Conservation (phyloP, 2,329 filamentous ascomycete genomes). For the Parastagonospora nodorum region DNA sequence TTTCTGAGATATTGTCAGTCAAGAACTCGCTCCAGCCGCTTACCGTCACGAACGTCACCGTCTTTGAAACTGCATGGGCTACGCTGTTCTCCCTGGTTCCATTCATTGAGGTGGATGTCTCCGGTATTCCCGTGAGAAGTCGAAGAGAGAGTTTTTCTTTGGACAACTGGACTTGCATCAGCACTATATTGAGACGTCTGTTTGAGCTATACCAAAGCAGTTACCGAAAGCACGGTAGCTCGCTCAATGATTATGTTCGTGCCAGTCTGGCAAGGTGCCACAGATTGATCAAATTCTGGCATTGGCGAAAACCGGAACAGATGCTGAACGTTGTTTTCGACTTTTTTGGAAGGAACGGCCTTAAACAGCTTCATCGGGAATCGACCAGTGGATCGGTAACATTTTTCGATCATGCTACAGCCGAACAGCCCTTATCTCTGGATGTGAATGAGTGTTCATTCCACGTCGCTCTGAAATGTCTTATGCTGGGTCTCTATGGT, state of each 20-base stretch:
- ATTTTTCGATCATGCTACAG: conserved; percentile 59
- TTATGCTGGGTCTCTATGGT: conserved; percentile 56
- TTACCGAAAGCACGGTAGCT: conserved; percentile 44
- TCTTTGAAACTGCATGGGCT: conserved; percentile 48
- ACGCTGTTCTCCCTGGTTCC: conserved; percentile 60
- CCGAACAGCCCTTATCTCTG: conserved; percentile 51
- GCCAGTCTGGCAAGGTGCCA: conserved; percentile 58
- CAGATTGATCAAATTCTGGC: conserved; percentile 59
- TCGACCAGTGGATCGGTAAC: conserved; percentile 56
- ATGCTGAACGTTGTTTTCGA: conserved; percentile 61
- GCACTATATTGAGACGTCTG: conserved; percentile 52
- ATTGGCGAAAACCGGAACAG: conserved; percentile 61
- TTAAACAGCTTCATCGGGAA: conserved; percentile 60
- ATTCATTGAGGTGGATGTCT: conserved; percentile 56
- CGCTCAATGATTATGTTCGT: conserved; percentile 62
- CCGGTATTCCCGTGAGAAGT: conserved; percentile 53
- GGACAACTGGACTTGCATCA: conserved; percentile 59
- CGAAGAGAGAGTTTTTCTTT: conserved; percentile 45
- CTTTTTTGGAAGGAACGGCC: conserved; percentile 61
- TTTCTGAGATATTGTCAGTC: conserved; percentile 54
- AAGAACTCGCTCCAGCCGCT: conserved; percentile 32
- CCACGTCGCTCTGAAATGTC: conserved; percentile 63
- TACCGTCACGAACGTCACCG: conserved; percentile 29
- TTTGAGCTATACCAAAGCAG: conserved; percentile 55
- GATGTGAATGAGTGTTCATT: conserved; percentile 59